Evolutionary conservation across 108 stramenopile species (phyloP).

Genomic region (Pseudonitzschia pungens): DNA sequence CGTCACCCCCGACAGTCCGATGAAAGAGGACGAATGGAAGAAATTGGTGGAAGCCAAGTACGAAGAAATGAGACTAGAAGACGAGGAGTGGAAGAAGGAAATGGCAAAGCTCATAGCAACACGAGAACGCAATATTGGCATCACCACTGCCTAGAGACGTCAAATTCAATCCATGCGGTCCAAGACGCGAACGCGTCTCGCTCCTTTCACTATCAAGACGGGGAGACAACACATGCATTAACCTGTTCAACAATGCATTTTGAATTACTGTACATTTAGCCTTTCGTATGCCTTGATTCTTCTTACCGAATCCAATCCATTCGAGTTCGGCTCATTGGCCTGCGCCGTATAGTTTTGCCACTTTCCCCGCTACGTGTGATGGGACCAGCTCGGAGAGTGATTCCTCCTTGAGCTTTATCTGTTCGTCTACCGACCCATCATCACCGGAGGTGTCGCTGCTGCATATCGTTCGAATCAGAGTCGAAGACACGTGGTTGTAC

Average conservation of each 20-base stretch:
- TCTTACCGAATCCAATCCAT: neutral
- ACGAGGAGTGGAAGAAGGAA: constrained; percentile 44
- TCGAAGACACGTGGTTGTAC: constrained; percentile 79
- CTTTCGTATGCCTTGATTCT: no score
- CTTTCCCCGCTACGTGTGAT: constrained; percentile 22
- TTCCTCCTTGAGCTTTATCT: constrained; percentile 16
- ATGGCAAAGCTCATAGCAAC: constrained; percentile 30
- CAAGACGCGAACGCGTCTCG: no score
- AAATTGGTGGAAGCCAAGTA: constrained; percentile 45
- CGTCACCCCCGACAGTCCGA: constrained; percentile 31
- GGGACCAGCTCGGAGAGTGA: constrained; percentile 40
- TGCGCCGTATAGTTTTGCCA: constrained; percentile 23
- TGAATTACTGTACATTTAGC: neutral
- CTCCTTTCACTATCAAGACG: no score
- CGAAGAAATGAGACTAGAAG: constrained; percentile 53
- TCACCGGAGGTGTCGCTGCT: neutral
- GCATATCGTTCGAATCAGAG: constrained; percentile 63
- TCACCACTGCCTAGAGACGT: constrained; percentile 18
- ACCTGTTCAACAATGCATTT: neutral
- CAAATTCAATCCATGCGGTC: neutral
- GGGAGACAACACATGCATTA: neutral
- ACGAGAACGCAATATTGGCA: constrained; percentile 30
- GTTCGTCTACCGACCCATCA: neutral
- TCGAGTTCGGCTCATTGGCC: neutral
- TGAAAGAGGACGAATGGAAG: constrained; percentile 48